Evolutionary conservation across 1,284 basidiomycete species (phyloP).

Genomic region (Pisolithus thermaeus): DNA sequence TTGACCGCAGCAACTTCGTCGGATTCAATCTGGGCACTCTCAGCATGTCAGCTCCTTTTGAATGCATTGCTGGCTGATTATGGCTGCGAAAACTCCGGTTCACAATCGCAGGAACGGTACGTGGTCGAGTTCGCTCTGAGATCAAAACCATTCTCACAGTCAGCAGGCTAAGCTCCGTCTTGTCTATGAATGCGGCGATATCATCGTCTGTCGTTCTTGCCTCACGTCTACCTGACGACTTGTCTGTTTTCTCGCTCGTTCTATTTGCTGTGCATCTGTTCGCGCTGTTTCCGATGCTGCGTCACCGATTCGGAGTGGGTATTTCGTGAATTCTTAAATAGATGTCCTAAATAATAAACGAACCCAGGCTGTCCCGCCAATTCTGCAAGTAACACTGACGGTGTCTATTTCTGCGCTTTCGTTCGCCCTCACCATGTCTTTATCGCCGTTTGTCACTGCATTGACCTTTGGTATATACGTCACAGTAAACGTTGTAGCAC

Average conservation of each 20-base stretch:
- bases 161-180: slow-evolving; percentile 75
- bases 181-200: slow-evolving; percentile 94
- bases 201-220: slow-evolving; percentile 93
- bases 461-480: slow-evolving; percentile 47
- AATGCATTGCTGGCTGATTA: slow-evolving; percentile 69
- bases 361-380: slow-evolving; percentile 39
- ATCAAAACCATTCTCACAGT: slow-evolving; percentile 15
- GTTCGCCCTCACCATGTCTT: slow-evolving; percentile 43
- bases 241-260: slow-evolving; percentile 87
- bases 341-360: slow-evolving; percentile 14
- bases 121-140: slow-evolving; percentile 12
- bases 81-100: slow-evolving; percentile 29
- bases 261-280: slow-evolving; percentile 84
- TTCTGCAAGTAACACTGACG: slow-evolving; percentile 48
- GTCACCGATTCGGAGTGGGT: slow-evolving; percentile 72
- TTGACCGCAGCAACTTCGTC: slow-evolving; percentile 92
- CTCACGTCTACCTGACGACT: slow-evolving; percentile 78
- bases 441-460: slow-evolving; percentile 49
- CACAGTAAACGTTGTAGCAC: slow-evolving; percentile 65
- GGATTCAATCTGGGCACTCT: slow-evolving; percentile 95
- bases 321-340: slow-evolving; percentile 10
- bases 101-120: slow-evolving; percentile 36
- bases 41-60: slow-evolving; percentile 58
- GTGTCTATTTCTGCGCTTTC: slow-evolving; percentile 41
- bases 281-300: slow-evolving; percentile 79